A percentile compares a stretch with the other conserved stretches of the same genome.
phyloP scores from a whole-genome alignment of 2,329 filamentous ascomycete species.

The Colletotrichum viniferum region DNA sequence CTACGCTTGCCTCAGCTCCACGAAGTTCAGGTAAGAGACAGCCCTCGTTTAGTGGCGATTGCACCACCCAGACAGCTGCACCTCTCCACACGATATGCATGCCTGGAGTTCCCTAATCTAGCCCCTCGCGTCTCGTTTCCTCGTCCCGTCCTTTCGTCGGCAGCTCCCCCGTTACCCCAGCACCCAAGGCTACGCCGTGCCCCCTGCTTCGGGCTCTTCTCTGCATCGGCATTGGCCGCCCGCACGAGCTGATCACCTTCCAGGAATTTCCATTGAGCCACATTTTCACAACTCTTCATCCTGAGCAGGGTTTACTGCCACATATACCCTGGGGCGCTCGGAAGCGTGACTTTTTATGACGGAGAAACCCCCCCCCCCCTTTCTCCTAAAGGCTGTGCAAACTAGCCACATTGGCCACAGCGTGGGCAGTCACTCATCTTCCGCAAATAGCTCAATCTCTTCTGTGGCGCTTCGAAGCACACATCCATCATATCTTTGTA shows the following conservation, averaged over 20 bases:
- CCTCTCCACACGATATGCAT: constrained; percentile 20
- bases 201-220: constrained; percentile 23
- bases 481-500: constrained; percentile 12
- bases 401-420: constrained; percentile 22
- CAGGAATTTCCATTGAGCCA: constrained; percentile 19
- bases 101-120: constrained; percentile 7
- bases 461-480: constrained; percentile 16
- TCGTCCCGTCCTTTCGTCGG: constrained; percentile 19
- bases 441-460: constrained; percentile 23
- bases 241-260: constrained; percentile 18
- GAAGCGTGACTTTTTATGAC: constrained; percentile 6
- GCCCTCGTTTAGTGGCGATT: constrained; percentile 16
- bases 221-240: constrained; percentile 21
- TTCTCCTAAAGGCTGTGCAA: constrained; percentile 18
- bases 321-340: constrained; percentile 15
- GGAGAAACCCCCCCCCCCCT: not conserved
- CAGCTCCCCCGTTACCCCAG: constrained; percentile 13
- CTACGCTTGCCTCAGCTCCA: not conserved
- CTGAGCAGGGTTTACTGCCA: constrained; percentile 19
- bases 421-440: constrained; percentile 13
- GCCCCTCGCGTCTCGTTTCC: constrained; percentile 16
- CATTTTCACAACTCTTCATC: constrained; percentile 6
- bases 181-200: constrained; percentile 4
- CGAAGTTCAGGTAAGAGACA: constrained; percentile 18
- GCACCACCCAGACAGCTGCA: constrained; percentile 6